Evolutionary conservation across 1,284 basidiomycete species (phyloP).

Genomic region (Rhodotorula sp.): DNA sequence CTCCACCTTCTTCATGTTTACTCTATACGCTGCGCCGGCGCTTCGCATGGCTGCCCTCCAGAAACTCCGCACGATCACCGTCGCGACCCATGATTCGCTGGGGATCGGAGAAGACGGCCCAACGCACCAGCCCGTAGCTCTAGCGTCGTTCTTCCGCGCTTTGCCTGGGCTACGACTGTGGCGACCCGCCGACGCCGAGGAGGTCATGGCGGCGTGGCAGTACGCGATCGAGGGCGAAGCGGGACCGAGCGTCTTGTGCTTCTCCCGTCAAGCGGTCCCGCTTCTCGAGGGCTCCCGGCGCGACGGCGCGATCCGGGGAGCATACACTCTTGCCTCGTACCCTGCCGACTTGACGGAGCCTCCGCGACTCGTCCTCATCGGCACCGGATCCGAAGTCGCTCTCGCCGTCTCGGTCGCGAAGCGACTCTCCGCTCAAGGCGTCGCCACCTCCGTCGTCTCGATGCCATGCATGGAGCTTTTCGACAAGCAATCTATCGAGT

Average conservation of each 20-base stretch:
- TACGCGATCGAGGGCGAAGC: constrained; percentile 68
- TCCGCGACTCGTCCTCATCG: constrained; percentile 69
- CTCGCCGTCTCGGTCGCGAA: constrained; percentile 81
- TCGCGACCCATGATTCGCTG: constrained; percentile 60
- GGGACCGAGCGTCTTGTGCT: constrained; percentile 73
- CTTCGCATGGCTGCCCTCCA: constrained; percentile 87
- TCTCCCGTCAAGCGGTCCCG: constrained; percentile 87
- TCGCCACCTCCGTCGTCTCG: constrained; percentile 80
- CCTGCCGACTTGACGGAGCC: constrained; percentile 51
- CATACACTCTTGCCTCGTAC: constrained; percentile 82
- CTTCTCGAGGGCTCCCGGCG: constrained; percentile 85
- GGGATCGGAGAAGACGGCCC: constrained; percentile 65
- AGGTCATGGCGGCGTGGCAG: constrained; percentile 84
- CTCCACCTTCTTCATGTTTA: constrained; percentile 68
- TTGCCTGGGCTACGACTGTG: constrained; percentile 64
- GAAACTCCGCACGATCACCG: constrained; percentile 86
- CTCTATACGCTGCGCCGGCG: constrained; percentile 83
- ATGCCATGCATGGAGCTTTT: constrained; percentile 88
- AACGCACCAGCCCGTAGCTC: constrained; percentile 83
- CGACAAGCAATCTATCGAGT: constrained; percentile 75
- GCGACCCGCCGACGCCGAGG: constrained; percentile 68
- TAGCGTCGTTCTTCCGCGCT: constrained; percentile 64
- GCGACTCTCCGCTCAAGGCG: constrained; percentile 61
- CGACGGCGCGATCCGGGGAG: constrained; percentile 77
- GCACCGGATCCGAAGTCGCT: constrained; percentile 81